Base-by-base conservation (phyloP, 106 monocot species). In the Hemerocallis citrina region DNA sequence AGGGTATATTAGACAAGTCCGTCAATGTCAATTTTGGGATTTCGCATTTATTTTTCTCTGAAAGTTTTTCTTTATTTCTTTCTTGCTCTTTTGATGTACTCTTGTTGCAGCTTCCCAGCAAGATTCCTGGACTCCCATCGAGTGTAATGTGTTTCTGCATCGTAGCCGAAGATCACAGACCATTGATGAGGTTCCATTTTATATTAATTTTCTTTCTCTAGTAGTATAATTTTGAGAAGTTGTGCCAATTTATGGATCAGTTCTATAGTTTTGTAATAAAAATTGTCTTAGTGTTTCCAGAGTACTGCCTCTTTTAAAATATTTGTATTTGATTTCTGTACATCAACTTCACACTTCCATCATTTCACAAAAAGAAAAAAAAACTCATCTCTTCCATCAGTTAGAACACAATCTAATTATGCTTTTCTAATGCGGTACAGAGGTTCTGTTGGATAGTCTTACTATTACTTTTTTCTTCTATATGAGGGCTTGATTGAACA, bases 131-230 rank as follows among this genome's bases (percentile, higher is more conserved):
- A 73, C 69, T 47, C 77, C 20, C 55, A 74, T 92, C 34, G 85
- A 80, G 64, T 74, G 67, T 57, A 98, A 98, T 48, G 57, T 84
- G 27, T 98, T 81, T 82, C 77, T 88, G 31, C 91, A 91, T 73
- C 81, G 96, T 14, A 81, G 57, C 52, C 81, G 87, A 40, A 87
- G 62, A 85, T 74, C 73, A 24, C 91, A 91, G 58, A 82, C 64
- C 15, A 88, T 98, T 45, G 96, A 98, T 68, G 96, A 98, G 96
- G 96, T n/a, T n/a, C n/a, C n/a, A n/a, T n/a, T 98, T 41, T 64
- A 70, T 11, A 9, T 12, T 38, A 21, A 20, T 33, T 2, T 51
- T 10, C 6, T 36, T 57, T 57, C 22, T 46, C 19, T 46, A 46
- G 46, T 19, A 46, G 46, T 21, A 15, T 15, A 6, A 4, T 15